Evolutionary conservation across 495 filamentous ascomycete genomes (phyloP).

Genomic region (Viridothelium virens): DNA sequence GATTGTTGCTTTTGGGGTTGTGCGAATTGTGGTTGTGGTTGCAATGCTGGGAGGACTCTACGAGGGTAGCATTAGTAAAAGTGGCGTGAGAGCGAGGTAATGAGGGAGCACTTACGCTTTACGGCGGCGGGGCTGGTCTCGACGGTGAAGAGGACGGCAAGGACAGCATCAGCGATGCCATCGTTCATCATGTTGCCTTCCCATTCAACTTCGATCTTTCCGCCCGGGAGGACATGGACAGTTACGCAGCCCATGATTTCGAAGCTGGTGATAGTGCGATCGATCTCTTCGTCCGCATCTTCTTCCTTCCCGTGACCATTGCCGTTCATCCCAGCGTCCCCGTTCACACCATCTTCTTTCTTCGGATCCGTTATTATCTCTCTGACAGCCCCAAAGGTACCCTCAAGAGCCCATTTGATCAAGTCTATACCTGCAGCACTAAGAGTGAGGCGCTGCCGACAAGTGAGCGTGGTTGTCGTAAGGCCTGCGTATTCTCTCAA

Average conservation of each 20-base stretch:
- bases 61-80: slow-evolving; percentile 19
- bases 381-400: slow-evolving; percentile 83
- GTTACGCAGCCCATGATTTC: slow-evolving; percentile 86
- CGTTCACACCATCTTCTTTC: slow-evolving; percentile 36
- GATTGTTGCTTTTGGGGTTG: slow-evolving; percentile 32
- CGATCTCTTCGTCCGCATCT: slow-evolving; percentile 52
- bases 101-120: slow-evolving; percentile 55
- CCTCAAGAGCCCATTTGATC: slow-evolving; percentile 87
- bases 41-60: slow-evolving; percentile 17
- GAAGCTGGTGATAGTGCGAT: slow-evolving; percentile 51
- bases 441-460: slow-evolving; percentile 78
- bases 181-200: slow-evolving; percentile 97
- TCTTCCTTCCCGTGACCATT: slow-evolving; percentile 48
- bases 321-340: slow-evolving; percentile 32
- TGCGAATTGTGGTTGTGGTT: slow-evolving; percentile 36
- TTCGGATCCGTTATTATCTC: slow-evolving; percentile 45
- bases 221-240: slow-evolving; percentile 58
- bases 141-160: slow-evolving; percentile 79
- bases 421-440: slow-evolving; percentile 82
- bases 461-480: slow-evolving; percentile 84
- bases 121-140: slow-evolving; percentile 93
- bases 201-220: slow-evolving; percentile 89
- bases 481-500: slow-evolving; percentile 90
- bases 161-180: slow-evolving; percentile 88
- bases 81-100: not conserved